Percentiles rank a stretch among this genome's conserved stretches.
These are phyloP conservation scores for Rhynchosporium graminicola DNA, from an alignment of 2,329 filamentous ascomycete species.

Conservation along the genomic window DNA sequence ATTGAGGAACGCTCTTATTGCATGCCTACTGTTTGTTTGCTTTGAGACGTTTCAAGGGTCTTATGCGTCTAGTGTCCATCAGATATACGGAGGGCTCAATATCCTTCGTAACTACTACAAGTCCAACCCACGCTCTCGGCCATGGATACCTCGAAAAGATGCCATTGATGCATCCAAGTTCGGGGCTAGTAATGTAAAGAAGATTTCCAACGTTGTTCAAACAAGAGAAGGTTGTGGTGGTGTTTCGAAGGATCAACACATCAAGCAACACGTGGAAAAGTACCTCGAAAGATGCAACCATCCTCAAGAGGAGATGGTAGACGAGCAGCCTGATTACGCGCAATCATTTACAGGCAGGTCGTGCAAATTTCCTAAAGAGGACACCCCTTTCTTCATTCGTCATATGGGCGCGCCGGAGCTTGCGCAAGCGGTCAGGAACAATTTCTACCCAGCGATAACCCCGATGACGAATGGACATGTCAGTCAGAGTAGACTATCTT, in stretches of 20 bases:
- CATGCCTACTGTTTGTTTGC: conserved; percentile 38
- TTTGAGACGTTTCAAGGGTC: conserved; percentile 44
- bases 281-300: conserved; percentile 29
- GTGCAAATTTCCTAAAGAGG: conserved; percentile 13
- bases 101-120: conserved; percentile 49
- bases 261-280: conserved; percentile 32
- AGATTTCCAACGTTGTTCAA: conserved; percentile 25
- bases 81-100: conserved; percentile 59
- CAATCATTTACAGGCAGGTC: background rate
- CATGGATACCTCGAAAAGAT: conserved; percentile 25
- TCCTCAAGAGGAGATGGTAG: conserved; percentile 4
- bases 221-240: conserved; percentile 28
- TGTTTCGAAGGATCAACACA: conserved; percentile 26
- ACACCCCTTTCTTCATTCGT: conserved; percentile 9
- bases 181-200: conserved; percentile 10
- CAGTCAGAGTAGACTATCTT: conserved; percentile 3
- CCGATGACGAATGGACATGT: background rate
- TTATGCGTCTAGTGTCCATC: conserved; percentile 59
- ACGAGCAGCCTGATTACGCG: background rate
- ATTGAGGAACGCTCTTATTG: conserved; percentile 42
- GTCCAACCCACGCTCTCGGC: conserved; percentile 29
- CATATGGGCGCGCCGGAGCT: conserved; percentile 21
- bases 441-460: background rate
- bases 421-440: conserved; percentile 14
- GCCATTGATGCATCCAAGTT: conserved; percentile 8